Base-by-base conservation (phyloP, 768 basidiomycete genomes). In the Chalciporus piperatus region DNA sequence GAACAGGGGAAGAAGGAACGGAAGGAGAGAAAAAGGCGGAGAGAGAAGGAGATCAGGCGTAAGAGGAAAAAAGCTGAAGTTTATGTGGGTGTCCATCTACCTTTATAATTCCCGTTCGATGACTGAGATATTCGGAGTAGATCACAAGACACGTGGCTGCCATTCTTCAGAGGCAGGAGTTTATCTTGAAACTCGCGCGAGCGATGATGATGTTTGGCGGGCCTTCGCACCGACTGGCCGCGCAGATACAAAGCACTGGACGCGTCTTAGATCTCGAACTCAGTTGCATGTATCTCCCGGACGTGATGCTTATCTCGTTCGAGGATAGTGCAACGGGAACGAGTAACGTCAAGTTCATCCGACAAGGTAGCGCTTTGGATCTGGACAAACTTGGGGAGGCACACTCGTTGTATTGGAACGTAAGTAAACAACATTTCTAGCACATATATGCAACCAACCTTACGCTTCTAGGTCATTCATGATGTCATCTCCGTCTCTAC, bases 151-250 rank as follows among this genome's bases (percentile, higher is more conserved):
- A 93, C 58, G 85, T 92, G 25, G 90, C 90, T 2, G 84, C 86
- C 51, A 85, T 92, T 51, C 78, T 91, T 27, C 81, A 83, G 58
- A 77, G 92, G 30, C 89, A 95, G 63, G 86, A 87, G 50, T 94
- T 94, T 70, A 77, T 94, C 45, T 71, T 92, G 67, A 92, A 92
- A 73, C 80, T 93, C 25, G 81, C 86, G 6, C 80, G 89, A 45
- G 83, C 89, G 10, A 83, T 94, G 77, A 94, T 93, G 89, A 89
- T 88, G 81, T 92, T 89, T 58, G 91, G 90, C 10, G 85, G 84
- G 2, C 89, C 90, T 17, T 80, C 85, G 12, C 89, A 95, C 66
- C 85, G 91, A 38, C 76, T 94, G 17, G 89, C 85, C 60, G 78
- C 88, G 2, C 90, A 93, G 64, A 83, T 93, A 50, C 82, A 84